These are phyloP conservation scores for Zygosaccharomyces kombuchaensis DNA, from an alignment of 805 yeast genomes.

Conservation along the genomic window DNA sequence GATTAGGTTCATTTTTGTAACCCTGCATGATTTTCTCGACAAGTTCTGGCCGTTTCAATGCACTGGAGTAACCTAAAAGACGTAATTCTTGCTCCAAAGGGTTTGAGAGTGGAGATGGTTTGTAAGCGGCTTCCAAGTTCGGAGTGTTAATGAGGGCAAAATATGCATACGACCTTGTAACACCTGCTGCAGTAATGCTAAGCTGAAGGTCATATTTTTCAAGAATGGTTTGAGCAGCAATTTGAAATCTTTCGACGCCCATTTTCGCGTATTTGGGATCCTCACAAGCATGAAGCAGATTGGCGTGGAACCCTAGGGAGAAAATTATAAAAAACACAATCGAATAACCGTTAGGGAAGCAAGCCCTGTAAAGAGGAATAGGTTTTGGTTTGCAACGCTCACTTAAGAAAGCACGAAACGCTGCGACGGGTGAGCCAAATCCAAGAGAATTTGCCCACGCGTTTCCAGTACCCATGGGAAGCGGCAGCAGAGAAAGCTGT, in stretches of 20 bases:
- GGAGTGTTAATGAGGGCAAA: slow-evolving; percentile 30
- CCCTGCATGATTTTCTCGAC: slow-evolving; percentile 26
- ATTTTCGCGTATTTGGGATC: slow-evolving; percentile 56
- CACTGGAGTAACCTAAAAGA: slow-evolving; percentile 23
- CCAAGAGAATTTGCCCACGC: slow-evolving; percentile 66
- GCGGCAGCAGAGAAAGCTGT: slow-evolving; percentile 24
- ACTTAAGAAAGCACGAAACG: slow-evolving; percentile 37
- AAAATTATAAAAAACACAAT: slow-evolving; percentile 54
- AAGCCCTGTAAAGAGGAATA: slow-evolving; percentile 35
- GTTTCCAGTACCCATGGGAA: slow-evolving; percentile 88
- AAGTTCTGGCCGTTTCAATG: slow-evolving; percentile 12
- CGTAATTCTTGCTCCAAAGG: slow-evolving; percentile 22
- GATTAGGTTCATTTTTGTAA: slow-evolving; percentile 17
- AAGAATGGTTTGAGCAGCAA: slow-evolving; percentile 61
- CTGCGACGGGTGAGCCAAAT: slow-evolving; percentile 32
- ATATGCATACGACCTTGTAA: slow-evolving; percentile 19
- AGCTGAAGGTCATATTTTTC: slow-evolving; percentile 32
- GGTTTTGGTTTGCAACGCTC: slow-evolving; percentile 10
- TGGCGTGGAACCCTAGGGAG: slow-evolving; percentile 85
- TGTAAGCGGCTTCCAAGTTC: slow-evolving; percentile 27
- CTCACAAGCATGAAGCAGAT: slow-evolving; percentile 76
- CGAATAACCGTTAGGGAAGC: slow-evolving; percentile 28
- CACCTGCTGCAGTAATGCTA: slow-evolving; percentile 10
- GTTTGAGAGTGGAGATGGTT: slow-evolving; percentile 32
- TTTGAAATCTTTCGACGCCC: slow-evolving; percentile 63